These are phyloP conservation scores for Monosporascus sp. DNA, from an alignment of 2,329 filamentous ascomycete genomes.

Conservation along the genomic window DNA sequence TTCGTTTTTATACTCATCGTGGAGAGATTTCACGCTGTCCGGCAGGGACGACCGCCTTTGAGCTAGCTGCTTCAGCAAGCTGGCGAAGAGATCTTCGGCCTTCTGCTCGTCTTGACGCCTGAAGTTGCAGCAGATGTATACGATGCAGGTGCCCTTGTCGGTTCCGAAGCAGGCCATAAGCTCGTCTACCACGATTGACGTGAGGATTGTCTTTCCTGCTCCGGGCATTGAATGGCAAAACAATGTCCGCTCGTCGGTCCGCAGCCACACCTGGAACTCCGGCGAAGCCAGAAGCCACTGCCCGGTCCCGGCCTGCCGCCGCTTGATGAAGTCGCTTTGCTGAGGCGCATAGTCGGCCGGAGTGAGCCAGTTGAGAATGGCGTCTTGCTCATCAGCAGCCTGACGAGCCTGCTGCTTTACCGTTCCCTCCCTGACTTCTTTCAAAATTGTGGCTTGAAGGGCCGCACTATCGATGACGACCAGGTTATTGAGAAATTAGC, in stretches of 20 bases:
- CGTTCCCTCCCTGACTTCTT: no score
- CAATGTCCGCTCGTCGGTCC: constrained; percentile 24
- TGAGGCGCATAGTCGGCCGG: constrained; percentile 29
- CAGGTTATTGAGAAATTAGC: no score
- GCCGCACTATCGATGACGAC: no score
- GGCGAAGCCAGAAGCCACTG: constrained; percentile 10
- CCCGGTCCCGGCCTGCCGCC: constrained; percentile 33
- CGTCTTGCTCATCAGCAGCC: constrained; percentile 6
- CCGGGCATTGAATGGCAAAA: constrained; percentile 45
- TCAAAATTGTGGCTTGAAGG: no score
- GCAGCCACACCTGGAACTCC: constrained; percentile 10
- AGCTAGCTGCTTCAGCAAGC: constrained; percentile 34
- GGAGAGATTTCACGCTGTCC: constrained; percentile 19
- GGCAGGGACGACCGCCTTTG: constrained; percentile 17
- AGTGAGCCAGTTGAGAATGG: constrained; percentile 35
- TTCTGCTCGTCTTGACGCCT: constrained; percentile 32
- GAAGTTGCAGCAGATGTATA: constrained; percentile 44
- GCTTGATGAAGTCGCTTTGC: constrained; percentile 34
- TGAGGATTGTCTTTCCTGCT: constrained; percentile 43
- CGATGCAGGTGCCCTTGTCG: constrained; percentile 23
- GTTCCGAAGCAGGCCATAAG: constrained; percentile 22
- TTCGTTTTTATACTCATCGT: constrained; percentile 12
- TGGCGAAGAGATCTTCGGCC: constrained; percentile 24
- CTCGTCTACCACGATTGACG: constrained; percentile 37
- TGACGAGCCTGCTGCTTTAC: no score